phyloP scores from a whole-genome alignment of 2,329 filamentous ascomycete species.

The Scleromitrula shiraiana region DNA sequence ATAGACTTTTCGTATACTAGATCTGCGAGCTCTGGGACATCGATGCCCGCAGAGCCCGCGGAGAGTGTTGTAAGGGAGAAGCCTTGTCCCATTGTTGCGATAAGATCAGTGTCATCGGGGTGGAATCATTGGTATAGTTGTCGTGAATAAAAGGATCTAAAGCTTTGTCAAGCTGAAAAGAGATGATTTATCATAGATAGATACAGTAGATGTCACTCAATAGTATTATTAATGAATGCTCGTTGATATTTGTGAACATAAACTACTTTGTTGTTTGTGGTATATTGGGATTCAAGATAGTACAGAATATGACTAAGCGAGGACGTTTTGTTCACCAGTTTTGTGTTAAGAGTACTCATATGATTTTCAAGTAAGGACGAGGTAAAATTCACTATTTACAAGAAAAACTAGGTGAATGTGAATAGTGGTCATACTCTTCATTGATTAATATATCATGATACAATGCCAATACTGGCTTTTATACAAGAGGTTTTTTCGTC shows the following conservation, averaged over 20 bases:
- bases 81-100: conserved; percentile 75
- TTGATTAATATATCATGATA: conserved; percentile 3
- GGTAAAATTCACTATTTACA: too few species aligned
- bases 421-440: not conserved
- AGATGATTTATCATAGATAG: not conserved
- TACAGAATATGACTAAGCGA: too few species aligned
- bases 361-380: too few species aligned
- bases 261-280: too few species aligned
- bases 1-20: conserved; percentile 87
- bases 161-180: not conserved
- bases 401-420: not conserved
- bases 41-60: conserved; percentile 85
- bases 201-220: too few species aligned
- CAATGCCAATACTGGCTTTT: not conserved
- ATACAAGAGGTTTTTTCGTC: not conserved
- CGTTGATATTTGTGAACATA: too few species aligned
- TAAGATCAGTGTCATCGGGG: conserved; percentile 21
- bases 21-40: conserved; percentile 85
- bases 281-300: too few species aligned
- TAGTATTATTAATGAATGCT: too few species aligned
- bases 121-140: conserved; percentile 20
- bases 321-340: too few species aligned
- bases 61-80: conserved; percentile 91
- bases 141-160: not conserved
- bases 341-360: too few species aligned